Evolutionary conservation across 257 asterid genomes (phyloP).

Genomic region (Pogostemon cablin): DNA sequence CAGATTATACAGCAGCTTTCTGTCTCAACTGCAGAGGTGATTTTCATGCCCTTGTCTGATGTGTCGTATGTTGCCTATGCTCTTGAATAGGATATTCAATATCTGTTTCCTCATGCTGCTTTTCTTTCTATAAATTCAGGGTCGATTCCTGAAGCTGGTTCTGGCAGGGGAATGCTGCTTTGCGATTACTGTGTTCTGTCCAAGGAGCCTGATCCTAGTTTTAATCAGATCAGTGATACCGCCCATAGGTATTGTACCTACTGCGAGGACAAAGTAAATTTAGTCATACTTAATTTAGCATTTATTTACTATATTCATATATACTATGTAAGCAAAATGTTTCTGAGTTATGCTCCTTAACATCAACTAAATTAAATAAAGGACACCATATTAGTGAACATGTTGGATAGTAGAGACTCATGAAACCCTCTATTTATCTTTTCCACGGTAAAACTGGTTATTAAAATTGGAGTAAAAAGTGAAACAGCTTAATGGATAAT

Average conservation of each 20-base stretch:
- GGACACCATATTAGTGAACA: not conserved
- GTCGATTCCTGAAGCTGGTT: constrained; percentile 50
- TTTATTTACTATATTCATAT: not conserved
- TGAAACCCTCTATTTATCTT: not conserved
- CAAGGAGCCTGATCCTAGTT: constrained; percentile 45
- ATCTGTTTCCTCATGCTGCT: not conserved
- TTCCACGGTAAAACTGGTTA: not conserved
- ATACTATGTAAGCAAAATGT: not conserved
- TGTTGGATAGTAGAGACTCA: constrained; percentile 10
- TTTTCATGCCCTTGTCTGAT: constrained; percentile 18
- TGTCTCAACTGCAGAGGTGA: constrained; percentile 76
- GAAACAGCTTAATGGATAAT: not conserved
- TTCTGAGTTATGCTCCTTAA: constrained; percentile 22
- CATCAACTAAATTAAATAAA: not conserved
- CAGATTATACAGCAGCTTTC: constrained; percentile 38
- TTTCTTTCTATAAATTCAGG: constrained; percentile 39
- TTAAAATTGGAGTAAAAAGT: constrained; percentile 4
- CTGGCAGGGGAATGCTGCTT: constrained; percentile 49
- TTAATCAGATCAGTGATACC: constrained; percentile 41
- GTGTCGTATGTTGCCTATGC: constrained; percentile 19
- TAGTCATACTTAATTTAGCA: constrained; percentile 21
- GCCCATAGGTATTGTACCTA: constrained; percentile 50
- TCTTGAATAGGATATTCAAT: constrained; percentile 14
- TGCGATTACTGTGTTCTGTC: constrained; percentile 54
- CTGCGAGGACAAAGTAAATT: not conserved